Conservation (phyloP, 2,329 filamentous ascomycete species). For the Monilinia vaccinii-corymbosi region DNA sequence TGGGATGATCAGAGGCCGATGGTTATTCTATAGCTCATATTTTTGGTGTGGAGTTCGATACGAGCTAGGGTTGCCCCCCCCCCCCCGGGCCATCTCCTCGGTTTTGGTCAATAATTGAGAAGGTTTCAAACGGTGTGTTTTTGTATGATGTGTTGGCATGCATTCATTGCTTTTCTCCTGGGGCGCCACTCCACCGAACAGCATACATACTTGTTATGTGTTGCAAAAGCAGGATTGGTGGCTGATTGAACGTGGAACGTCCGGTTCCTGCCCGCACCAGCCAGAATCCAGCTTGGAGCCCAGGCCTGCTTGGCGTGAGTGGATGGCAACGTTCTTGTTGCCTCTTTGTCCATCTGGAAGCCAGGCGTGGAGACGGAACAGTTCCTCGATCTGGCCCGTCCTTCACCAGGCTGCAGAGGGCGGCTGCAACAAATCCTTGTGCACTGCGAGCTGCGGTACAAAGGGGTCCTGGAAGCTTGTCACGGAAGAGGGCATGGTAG, state of each 20-base stretch:
- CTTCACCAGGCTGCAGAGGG: not conserved
- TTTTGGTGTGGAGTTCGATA: too few species aligned
- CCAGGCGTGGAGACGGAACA: not conserved
- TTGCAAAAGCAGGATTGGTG: not conserved
- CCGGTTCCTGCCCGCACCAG: not conserved
- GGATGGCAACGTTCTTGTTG: not conserved
- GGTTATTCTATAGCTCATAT: too few species aligned
- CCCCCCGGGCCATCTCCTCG: too few species aligned
- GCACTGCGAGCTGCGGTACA: not conserved
- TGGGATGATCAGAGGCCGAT: too few species aligned
- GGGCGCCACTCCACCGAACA: too few species aligned
- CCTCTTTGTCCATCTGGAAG: not conserved
- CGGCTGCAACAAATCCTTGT: not conserved
- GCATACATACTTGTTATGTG: not conserved
- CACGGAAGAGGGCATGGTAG: not conserved
- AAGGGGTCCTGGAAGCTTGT: not conserved
- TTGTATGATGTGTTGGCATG: too few species aligned
- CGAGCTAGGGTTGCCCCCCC: too few species aligned
- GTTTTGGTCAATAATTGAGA: too few species aligned
- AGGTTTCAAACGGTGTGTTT: too few species aligned
- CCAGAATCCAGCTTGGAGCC: not conserved
- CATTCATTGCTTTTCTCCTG: too few species aligned
- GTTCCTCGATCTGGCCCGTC: not conserved
- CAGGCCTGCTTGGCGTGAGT: not conserved
- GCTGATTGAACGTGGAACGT: not conserved